Base-by-base conservation (phyloP, 768 basidiomycete species). In the Suillus brevipes region DNA sequence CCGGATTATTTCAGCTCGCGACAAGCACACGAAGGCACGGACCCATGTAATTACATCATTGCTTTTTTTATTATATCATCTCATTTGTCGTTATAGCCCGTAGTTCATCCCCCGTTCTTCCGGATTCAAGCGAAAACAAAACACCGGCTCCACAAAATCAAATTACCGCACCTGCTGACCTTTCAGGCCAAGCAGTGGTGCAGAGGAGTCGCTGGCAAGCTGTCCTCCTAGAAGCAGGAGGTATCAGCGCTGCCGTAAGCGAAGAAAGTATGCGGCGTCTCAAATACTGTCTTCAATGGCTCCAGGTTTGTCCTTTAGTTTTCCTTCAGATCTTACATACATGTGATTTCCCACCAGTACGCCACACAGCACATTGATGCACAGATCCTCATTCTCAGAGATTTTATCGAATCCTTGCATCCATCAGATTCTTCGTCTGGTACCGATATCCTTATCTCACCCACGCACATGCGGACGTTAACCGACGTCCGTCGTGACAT, bases 211-310 rank as follows among this genome's bases (percentile, higher is more conserved):
- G 91, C 49, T 94, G 92, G 94, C 93, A 95, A 69, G 85, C 90
- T 0, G 84, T 95, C 34, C 78, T 96, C 47, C 81, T 90, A 28
- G 94, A 96, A 76, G 94, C 93, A 2, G 93, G 94, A 16, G 94
- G 94, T 0, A 81, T 97, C 40, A 86, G 93, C 64, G 93, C 92
- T 0, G 94, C 95, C 9, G 81, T 96, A 38, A 94, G 93, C 74
- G 94, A 95, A 67, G 95, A 96, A 75, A 94, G 89, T 71, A 91
- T 97, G 90, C 82, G 91, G 63, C 82, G 91, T 61, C 77, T 97
- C 47, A 88, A 88, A 73, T 96, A 95, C 72, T 94, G 92, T 76
- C 74, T 97, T 36, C 87, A 92, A 64, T 96, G 94, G 93, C 80
- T 97, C 20, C 89, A 92, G 81, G 92, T 93, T 34, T 28, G 85